Evolutionary conservation across 2,329 filamentous ascomycete genomes (phyloP), one percentile per base, ranked within the genome.

Genomic region (Coccinonectria pachysandricola): DNA sequence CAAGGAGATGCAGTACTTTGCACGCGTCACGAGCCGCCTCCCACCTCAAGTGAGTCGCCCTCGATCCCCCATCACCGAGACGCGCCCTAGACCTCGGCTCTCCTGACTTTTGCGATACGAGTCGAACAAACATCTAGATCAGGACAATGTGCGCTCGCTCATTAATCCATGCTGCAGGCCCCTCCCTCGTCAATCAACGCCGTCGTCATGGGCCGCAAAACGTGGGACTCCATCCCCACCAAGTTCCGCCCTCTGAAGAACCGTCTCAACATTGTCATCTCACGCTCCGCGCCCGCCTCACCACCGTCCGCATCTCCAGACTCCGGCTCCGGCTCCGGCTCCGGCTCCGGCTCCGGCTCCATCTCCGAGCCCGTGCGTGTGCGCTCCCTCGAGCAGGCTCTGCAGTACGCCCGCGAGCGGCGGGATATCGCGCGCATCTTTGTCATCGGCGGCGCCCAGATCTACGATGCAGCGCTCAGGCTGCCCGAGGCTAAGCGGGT

Each of bases 131-230:
- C n/a, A n/a, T n/a, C n/a, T n/a, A n/a, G n/a, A n/a, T n/a, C n/a
- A n/a, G n/a, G n/a, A n/a, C n/a, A n/a, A n/a, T n/a, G n/a, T n/a
- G n/a, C n/a, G n/a, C n/a, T n/a, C n/a, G n/a, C n/a, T n/a, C n/a
- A n/a, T n/a, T n/a, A n/a, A n/a, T n/a, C n/a, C n/a, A n/a, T n/a
- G n/a, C n/a, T n/a, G n/a, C 24, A 58, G 55, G 34, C 46, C 4
- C 43, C 55, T 3, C 31, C 54, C 6, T 37, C 49, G 1, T 42
- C 59, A 21, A 31, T 60, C 39, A 88, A 87, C 53, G 81, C 83
- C 11, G 83, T 96, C 26, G 79, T 98, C 42, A 98, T 98, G 91
- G 91, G 91, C 34, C 81, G 91, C 48, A 95, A 92, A 57, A 98
- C 91, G 0, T 98, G 88, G 79, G 85, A 93, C 27, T 85, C 77